Base-by-base conservation (phyloP, 2,329 filamentous ascomycete species). In the Colletotrichum euphorbiae region DNA sequence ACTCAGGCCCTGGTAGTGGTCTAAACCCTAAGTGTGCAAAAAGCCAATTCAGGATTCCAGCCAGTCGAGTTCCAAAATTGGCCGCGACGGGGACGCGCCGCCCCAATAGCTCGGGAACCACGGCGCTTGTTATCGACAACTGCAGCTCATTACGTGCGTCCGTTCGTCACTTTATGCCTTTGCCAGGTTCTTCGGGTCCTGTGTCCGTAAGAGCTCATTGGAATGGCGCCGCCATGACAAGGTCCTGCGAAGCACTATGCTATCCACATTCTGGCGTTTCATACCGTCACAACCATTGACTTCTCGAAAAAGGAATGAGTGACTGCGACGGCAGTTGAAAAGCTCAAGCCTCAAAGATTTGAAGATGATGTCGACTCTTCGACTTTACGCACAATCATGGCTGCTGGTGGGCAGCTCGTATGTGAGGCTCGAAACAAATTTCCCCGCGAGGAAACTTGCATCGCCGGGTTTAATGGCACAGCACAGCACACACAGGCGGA, bases 371-470 rank as follows among this genome's bases (percentile, higher is more conserved):
- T 33, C 51, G 17, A 24, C 19, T 54, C 31, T 21, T 28, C 33
- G 17, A 36, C 6, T n/a, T 4, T 12, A 42, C 40, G 42, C 54
- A 45, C 45, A 13, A 45, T 15, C 1, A 6, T 5, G 33, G 21
- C 17, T 40, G 43, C 19, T 59, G 43, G 40, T 13, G 7, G 31
- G 24, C 36, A n/a, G 33, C 21, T n/a, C 28, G 36, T 17, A 24
- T 43, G 15, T 24, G 31, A 66, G 60, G 31, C 52, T 64, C 52
- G 60, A 67, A 45, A 64, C n/a, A 36, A 17, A 15, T 50, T 17
- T 15, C 24, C 9, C 28, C n/a, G 15, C 4, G 28, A 24, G 40
- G 19, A 13, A 54, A 38, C 4, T 24, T n/a, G 38, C 17, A 52
- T 38, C 38, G 15, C 45, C n/a, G 45, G 43, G 24, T 21, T 13